Evolutionary conservation across 2,329 filamentous ascomycete species (phyloP).

Genomic region (Aspergillus jensenii): DNA sequence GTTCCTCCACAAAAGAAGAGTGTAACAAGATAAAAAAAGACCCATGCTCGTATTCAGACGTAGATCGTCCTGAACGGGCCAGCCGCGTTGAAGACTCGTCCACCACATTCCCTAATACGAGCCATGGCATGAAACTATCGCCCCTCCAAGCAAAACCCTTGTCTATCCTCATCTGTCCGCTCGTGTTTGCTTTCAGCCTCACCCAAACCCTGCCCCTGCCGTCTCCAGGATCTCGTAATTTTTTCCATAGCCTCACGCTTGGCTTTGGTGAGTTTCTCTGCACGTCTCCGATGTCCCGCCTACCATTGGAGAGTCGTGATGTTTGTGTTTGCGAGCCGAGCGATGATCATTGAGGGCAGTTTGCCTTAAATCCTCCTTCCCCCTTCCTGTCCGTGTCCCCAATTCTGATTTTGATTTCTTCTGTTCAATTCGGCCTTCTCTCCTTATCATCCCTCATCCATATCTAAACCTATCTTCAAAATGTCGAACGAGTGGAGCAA

Average conservation of each 20-base stretch:
- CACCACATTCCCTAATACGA: conserved; percentile 2
- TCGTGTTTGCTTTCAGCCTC: conserved; percentile 9
- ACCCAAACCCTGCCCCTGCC: not conserved
- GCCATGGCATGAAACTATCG: not conserved
- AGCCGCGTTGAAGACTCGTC: not conserved
- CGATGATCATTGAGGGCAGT: not conserved
- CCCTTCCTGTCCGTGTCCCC: not conserved
- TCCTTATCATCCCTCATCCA: not conserved
- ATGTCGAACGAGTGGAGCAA: conserved; percentile 28
- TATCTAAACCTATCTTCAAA: not conserved
- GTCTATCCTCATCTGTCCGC: not conserved
- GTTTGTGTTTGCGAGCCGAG: not conserved
- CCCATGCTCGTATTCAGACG: not conserved
- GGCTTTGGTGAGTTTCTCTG: not conserved
- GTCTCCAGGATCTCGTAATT: not conserved
- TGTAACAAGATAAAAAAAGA: not conserved
- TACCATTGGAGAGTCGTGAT: not conserved
- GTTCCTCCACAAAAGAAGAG: too few species aligned
- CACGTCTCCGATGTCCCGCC: too few species aligned
- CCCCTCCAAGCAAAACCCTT: not conserved
- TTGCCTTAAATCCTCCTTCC: not conserved
- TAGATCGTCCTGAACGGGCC: not conserved
- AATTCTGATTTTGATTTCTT: not conserved
- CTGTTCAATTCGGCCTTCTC: not conserved
- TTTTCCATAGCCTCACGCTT: not conserved